phyloP scores from a whole-genome alignment of 1,139 yeast species.

The Yamadazyma taylorii region DNA sequence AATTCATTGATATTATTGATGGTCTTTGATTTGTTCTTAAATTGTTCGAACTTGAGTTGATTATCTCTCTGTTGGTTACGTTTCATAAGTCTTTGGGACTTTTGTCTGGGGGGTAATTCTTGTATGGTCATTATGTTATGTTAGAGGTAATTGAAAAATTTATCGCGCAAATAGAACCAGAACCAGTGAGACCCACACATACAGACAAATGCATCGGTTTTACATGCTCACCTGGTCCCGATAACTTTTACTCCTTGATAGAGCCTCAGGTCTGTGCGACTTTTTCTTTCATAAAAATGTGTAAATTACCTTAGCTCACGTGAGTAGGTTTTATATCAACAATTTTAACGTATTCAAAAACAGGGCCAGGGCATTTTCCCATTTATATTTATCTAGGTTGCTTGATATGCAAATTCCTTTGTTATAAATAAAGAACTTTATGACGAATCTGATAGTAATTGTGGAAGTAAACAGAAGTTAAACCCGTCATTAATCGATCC shows the following conservation, averaged over 20 bases:
- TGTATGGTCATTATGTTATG: constrained; percentile 30
- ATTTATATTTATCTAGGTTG: too few species aligned
- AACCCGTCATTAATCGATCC: too few species aligned
- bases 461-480: too few species aligned
- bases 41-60: constrained; percentile 32
- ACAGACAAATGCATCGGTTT: too few species aligned
- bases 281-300: neutral
- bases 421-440: too few species aligned
- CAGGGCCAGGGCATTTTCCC: too few species aligned
- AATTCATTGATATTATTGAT: constrained; percentile 45
- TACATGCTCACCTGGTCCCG: too few species aligned
- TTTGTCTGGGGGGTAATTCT: constrained; percentile 48
- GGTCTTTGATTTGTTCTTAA: constrained; percentile 33
- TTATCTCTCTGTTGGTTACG: constrained; percentile 23
- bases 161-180: neutral
- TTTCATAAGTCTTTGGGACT: constrained; percentile 47
- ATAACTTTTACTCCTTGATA: too few species aligned
- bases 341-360: neutral
- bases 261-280: neutral
- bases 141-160: neutral
- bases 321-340: constrained; percentile 5
- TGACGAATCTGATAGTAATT: too few species aligned
- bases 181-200: neutral
- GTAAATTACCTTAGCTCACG: constrained; percentile 7
- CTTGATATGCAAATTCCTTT: too few species aligned